These are phyloP conservation scores for Penicillium sp. DNA, from an alignment of 2,329 filamentous ascomycete genomes.

Conservation along the genomic window DNA sequence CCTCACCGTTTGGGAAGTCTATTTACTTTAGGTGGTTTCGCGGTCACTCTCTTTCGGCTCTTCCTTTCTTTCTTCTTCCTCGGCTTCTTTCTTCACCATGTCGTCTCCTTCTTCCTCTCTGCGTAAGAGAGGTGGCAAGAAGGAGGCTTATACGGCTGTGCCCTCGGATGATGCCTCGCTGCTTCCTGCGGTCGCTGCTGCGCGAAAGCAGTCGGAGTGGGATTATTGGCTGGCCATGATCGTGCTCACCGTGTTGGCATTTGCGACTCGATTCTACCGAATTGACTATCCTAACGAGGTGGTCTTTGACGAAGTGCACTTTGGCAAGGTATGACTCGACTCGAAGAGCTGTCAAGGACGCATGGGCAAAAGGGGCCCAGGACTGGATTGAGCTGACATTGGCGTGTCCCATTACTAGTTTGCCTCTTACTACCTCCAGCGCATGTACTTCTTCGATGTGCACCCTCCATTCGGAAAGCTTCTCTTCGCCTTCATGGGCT, in stretches of 20 bases:
- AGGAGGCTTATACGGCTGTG: slow-evolving; percentile 29
- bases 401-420: slow-evolving; percentile 36
- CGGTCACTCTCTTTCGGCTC: slow-evolving; percentile 28
- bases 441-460: slow-evolving; percentile 99
- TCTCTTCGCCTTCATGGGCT: slow-evolving; percentile 93
- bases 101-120: slow-evolving; percentile 41
- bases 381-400: slow-evolving; percentile 23
- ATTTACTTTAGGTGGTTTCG: slow-evolving; percentile 33
- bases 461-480: slow-evolving; percentile 98
- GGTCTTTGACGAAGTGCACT: slow-evolving; percentile 98
- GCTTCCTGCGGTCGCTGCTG: slow-evolving; percentile 20
- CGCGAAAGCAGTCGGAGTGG: slow-evolving; percentile 59
- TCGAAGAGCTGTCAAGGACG: background rate
- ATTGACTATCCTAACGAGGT: slow-evolving; percentile 95
- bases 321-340: slow-evolving; percentile 79
- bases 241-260: slow-evolving; percentile 79
- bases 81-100: slow-evolving; percentile 31
- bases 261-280: slow-evolving; percentile 91
- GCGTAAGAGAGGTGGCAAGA: slow-evolving; percentile 46
- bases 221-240: slow-evolving; percentile 79
- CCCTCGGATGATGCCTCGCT: slow-evolving; percentile 26
- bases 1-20: slow-evolving; percentile 21
- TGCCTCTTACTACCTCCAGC: slow-evolving; percentile 78
- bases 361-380: slow-evolving; percentile 6
- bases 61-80: slow-evolving; percentile 20